These are phyloP conservation scores for Pseudogymnoascus sp. DNA, from an alignment of 2,329 filamentous ascomycete species.

Conservation along the genomic window DNA sequence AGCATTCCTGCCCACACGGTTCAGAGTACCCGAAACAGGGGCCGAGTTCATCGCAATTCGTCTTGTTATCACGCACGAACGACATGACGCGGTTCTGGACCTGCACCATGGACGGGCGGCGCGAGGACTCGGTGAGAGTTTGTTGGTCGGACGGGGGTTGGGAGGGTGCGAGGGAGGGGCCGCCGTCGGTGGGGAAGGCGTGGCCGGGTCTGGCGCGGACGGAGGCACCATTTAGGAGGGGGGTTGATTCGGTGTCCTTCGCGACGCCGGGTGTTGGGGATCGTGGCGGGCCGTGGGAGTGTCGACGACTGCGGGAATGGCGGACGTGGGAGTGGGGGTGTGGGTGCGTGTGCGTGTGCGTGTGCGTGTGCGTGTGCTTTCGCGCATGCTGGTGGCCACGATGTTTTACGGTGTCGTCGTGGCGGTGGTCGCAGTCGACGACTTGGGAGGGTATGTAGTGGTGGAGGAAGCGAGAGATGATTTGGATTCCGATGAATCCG, in stretches of 20 bases:
- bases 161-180: neutral
- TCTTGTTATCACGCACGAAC: constrained; percentile 56
- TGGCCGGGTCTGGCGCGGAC: constrained; percentile 16
- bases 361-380: neutral
- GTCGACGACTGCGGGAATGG: constrained; percentile 6
- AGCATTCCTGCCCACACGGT: constrained; percentile 57
- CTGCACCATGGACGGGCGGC: constrained; percentile 45
- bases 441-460: constrained; percentile 68
- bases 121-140: constrained; percentile 20
- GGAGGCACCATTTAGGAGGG: constrained; percentile 18
- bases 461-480: constrained; percentile 64
- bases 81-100: constrained; percentile 51
- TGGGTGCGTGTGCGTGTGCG: neutral
- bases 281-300: constrained; percentile 5
- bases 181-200: constrained; percentile 1
- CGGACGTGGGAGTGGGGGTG: constrained; percentile 13
- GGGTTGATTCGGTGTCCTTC: constrained; percentile 21
- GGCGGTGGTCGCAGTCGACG: constrained; percentile 70
- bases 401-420: constrained; percentile 41
- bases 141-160: neutral
- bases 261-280: constrained; percentile 11
- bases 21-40: constrained; percentile 57
- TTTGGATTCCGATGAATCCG: constrained; percentile 68
- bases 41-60: constrained; percentile 51
- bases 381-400: neutral